A percentile compares a stretch with the other conserved stretches of the same genome.
phyloP scores from a whole-genome alignment of 2,329 filamentous ascomycete genomes.

The Penicillium psychrosexuale region DNA sequence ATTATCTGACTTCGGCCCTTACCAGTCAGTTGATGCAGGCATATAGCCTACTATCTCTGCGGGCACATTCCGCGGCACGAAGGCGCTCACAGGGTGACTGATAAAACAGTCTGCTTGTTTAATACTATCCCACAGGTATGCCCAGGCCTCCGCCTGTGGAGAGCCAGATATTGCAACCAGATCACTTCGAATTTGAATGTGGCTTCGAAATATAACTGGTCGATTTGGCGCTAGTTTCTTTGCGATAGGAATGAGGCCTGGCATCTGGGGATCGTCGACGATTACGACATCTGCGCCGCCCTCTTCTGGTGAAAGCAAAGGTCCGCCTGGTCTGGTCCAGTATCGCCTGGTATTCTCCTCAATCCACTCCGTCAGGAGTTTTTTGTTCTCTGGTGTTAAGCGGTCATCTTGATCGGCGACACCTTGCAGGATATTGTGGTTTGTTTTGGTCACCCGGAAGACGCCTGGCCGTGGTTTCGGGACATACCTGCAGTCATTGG shows the following conservation, averaged over 20 bases:
- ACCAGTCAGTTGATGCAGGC: slow-evolving; percentile 79
- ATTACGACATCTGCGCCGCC: slow-evolving; percentile 75
- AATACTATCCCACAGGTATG: slow-evolving; percentile 70
- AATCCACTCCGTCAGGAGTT: slow-evolving; percentile 68
- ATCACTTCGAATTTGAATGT: slow-evolving; percentile 78
- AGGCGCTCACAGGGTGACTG: slow-evolving; percentile 72
- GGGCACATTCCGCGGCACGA: slow-evolving; percentile 68
- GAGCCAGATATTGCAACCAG: slow-evolving; percentile 61
- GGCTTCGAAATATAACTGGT: slow-evolving; percentile 75
- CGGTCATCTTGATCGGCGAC: slow-evolving; percentile 64
- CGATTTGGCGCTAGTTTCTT: slow-evolving; percentile 68
- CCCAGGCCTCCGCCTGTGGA: slow-evolving; percentile 71
- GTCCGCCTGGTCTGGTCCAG: slow-evolving; percentile 68
- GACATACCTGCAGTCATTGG: slow-evolving; percentile 53
- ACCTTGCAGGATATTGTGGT: slow-evolving; percentile 84
- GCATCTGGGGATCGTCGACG: slow-evolving; percentile 84
- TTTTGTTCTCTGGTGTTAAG: slow-evolving; percentile 61
- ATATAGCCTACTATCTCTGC: slow-evolving; percentile 67
- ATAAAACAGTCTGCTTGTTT: slow-evolving; percentile 73
- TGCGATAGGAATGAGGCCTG: slow-evolving; percentile 70
- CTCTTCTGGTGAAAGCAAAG: slow-evolving; percentile 60
- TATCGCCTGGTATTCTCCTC: slow-evolving; percentile 69
- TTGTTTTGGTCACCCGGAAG: slow-evolving; percentile 80
- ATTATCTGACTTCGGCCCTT: not conserved
- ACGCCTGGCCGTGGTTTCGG: slow-evolving; percentile 76